These are phyloP conservation scores for Trichophaea hybrida DNA, from an alignment of 2,329 filamentous ascomycete species.

Conservation along the genomic window DNA sequence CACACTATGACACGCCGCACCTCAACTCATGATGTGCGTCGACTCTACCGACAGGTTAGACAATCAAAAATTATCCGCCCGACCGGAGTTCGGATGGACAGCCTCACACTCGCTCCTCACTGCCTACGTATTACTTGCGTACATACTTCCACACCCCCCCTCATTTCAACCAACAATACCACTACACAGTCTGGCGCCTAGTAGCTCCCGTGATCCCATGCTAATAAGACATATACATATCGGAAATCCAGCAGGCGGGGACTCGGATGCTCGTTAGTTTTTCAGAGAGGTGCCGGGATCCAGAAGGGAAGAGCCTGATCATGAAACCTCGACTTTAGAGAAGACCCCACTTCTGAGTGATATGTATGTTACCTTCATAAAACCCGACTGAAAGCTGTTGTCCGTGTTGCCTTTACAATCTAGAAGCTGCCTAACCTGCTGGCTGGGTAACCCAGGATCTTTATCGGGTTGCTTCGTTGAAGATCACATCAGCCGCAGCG, in stretches of 20 bases:
- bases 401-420: not conserved
- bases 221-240: not conserved
- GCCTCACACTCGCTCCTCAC: not conserved
- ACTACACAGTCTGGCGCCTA: not conserved
- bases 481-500: not conserved
- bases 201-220: not conserved
- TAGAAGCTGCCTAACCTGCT: not conserved
- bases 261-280: not conserved
- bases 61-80: not conserved
- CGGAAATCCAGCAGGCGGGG: not conserved
- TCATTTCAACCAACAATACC: not conserved
- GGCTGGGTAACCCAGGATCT: not conserved
- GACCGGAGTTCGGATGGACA: not conserved
- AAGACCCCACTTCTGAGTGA: too few relatives aligned
- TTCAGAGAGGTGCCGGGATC: not conserved
- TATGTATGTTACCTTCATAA: not conserved
- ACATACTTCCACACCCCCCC: not conserved
- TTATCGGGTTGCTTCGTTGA: not conserved
- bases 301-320: not conserved
- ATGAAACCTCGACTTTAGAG: not conserved
- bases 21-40: not conserved
- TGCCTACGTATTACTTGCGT: not conserved
- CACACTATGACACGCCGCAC: not conserved
- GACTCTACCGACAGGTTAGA: not conserved
- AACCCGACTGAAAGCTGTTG: not conserved